phyloP scores from a whole-genome alignment of 108 stramenopile genomes.

The Cylindrotheca fusiformis region DNA sequence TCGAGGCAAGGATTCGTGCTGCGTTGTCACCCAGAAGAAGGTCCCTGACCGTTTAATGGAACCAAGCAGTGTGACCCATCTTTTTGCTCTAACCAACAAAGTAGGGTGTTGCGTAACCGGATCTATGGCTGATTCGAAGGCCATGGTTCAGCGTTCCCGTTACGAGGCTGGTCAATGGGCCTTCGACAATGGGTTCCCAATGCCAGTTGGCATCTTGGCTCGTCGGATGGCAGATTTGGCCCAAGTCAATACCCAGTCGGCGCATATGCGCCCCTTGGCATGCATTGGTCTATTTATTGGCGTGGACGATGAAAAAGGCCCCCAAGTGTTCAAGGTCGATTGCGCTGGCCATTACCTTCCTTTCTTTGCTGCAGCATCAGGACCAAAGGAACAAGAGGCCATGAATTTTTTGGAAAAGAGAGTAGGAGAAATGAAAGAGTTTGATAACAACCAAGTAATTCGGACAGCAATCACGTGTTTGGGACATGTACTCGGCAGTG shows the following conservation, averaged over 20 bases:
- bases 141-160: constrained; percentile 87
- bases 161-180: constrained; percentile 95
- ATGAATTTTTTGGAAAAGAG: constrained; percentile 98
- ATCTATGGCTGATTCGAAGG: constrained; percentile 82
- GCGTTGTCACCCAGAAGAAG: constrained; percentile 98
- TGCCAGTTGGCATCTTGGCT: constrained; percentile 89
- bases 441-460: constrained; percentile 62
- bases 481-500: constrained; percentile 92
- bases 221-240: constrained; percentile 96
- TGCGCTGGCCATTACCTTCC: constrained; percentile 98
- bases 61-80: constrained; percentile 83
- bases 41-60: constrained; percentile 95
- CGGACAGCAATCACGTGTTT: constrained; percentile 91
- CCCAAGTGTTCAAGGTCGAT: constrained; percentile 95
- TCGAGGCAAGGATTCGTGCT: constrained; percentile 83
- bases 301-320: constrained; percentile 97
- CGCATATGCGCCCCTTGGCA: constrained; percentile 91
- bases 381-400: constrained; percentile 97
- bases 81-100: constrained; percentile 85
- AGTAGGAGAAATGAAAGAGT: constrained; percentile 69
- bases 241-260: constrained; percentile 97
- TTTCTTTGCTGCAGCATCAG: constrained; percentile 91
- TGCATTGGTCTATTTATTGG: constrained; percentile 87
- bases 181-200: constrained; percentile 94
- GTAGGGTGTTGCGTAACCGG: constrained; percentile 95